Evolutionary conservation across 176 grass and related monocot genomes (phyloP).

Genomic region (Rhynchospora pubera): DNA sequence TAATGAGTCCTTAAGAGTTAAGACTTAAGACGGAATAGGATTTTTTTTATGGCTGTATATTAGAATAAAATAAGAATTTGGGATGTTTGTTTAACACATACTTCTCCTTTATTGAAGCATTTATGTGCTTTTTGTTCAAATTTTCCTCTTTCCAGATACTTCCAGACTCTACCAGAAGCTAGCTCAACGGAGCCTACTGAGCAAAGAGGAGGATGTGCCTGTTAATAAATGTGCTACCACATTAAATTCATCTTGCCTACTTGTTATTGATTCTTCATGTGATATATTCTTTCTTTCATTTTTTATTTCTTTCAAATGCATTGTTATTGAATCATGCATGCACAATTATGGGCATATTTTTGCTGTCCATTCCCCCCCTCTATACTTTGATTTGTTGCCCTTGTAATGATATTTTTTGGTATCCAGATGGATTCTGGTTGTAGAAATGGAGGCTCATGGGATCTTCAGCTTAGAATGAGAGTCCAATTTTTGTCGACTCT

Average conservation of each 20-base stretch:
- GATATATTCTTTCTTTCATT: constrained; percentile 11
- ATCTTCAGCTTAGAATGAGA: constrained; percentile 2
- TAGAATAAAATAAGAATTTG: background rate
- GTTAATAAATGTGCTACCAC: constrained; percentile 34
- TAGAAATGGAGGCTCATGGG: constrained; percentile 7
- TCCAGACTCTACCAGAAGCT: constrained; percentile 57
- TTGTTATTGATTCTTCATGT: constrained; percentile 23
- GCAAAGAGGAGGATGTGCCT: constrained; percentile 67
- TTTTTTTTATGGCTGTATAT: background rate
- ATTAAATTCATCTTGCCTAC: constrained; percentile 1
- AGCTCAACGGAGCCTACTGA: constrained; percentile 23
- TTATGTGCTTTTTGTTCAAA: constrained; percentile 1
- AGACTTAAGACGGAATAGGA: too few relatives aligned
- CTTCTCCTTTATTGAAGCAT: background rate
- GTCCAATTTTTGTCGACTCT: background rate
- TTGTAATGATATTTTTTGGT: constrained; percentile 14
- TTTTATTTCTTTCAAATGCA: background rate
- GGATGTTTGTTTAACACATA: background rate
- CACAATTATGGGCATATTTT: constrained; percentile 28
- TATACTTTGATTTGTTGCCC: background rate
- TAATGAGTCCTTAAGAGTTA: background rate
- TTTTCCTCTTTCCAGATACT: constrained; percentile 47
- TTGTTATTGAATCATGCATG: constrained; percentile 15
- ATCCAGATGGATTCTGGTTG: constrained; percentile 11
- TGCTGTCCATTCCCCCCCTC: background rate